phyloP scores from a whole-genome alignment of 257 asterid species.

The Eucommia ulmoides region DNA sequence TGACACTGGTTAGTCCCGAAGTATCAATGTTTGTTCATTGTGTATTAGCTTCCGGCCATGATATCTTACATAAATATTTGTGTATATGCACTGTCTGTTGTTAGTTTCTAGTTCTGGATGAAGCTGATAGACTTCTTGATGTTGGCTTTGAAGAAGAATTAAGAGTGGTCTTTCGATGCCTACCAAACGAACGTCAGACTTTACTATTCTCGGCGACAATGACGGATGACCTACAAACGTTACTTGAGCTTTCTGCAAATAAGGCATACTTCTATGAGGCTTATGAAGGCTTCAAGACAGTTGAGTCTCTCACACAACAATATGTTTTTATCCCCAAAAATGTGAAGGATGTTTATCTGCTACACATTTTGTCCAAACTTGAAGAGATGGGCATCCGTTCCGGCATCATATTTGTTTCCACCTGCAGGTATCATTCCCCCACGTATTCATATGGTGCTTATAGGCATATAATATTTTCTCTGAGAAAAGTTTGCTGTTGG shows the following conservation, averaged over 20 bases:
- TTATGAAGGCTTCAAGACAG: slow-evolving; percentile 81
- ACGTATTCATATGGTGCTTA: not conserved
- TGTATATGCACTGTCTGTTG: too few species aligned
- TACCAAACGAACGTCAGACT: slow-evolving; percentile 86
- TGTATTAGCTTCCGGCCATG: too few species aligned
- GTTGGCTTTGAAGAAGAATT: slow-evolving; percentile 81
- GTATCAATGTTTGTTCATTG: too few species aligned
- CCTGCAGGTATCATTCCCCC: slow-evolving; percentile 55
- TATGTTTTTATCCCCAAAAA: slow-evolving; percentile 56
- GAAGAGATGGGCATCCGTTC: slow-evolving; percentile 71
- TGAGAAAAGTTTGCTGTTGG: too few species aligned
- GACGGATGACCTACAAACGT: slow-evolving; percentile 62
- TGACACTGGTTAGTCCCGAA: too few species aligned
- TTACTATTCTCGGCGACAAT: slow-evolving; percentile 90
- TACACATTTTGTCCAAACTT: slow-evolving; percentile 51
- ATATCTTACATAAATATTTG: too few species aligned
- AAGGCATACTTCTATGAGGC: slow-evolving; percentile 82
- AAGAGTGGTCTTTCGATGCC: slow-evolving; percentile 66
- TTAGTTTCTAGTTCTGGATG: slow-evolving; percentile 95
- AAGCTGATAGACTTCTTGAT: slow-evolving; percentile 90
- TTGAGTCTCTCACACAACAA: slow-evolving; percentile 75
- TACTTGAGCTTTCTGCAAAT: slow-evolving; percentile 78
- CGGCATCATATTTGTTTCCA: slow-evolving; percentile 83
- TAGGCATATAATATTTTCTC: too few species aligned
- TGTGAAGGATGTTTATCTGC: slow-evolving; percentile 80